phyloP scores from a whole-genome alignment of 495 filamentous ascomycete genomes.

The Aspergillus carlsbadensis region DNA sequence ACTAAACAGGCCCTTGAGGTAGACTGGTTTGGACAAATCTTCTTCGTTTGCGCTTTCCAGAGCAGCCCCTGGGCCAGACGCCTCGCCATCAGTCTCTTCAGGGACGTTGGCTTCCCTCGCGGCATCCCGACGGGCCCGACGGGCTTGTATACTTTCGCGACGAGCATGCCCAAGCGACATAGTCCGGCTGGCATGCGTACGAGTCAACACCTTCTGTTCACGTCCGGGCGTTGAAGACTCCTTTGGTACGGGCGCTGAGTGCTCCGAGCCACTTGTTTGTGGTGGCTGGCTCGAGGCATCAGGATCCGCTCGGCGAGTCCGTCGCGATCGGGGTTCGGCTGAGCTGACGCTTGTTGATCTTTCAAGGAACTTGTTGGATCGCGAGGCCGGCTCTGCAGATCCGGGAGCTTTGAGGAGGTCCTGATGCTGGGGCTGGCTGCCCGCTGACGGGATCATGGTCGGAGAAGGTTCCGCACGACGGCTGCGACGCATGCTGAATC shows the following conservation, averaged over 20 bases:
- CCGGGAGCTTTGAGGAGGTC: constrained; percentile 71
- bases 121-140: constrained; percentile 66
- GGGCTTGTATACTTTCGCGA: constrained; percentile 85
- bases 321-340: constrained; percentile 66
- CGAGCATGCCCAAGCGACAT: constrained; percentile 90
- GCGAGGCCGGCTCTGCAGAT: constrained; percentile 55
- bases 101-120: constrained; percentile 68
- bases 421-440: constrained; percentile 67
- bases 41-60: constrained; percentile 55
- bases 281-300: constrained; percentile 60
- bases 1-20: constrained; percentile 95
- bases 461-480: constrained; percentile 60
- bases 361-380: constrained; percentile 63
- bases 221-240: constrained; percentile 30
- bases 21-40: constrained; percentile 80
- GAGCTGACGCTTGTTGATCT: constrained; percentile 86
- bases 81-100: constrained; percentile 72
- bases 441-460: constrained; percentile 55
- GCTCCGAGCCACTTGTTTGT: constrained; percentile 76
- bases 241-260: constrained; percentile 49
- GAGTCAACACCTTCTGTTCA: constrained; percentile 22
- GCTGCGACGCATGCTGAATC: constrained; percentile 75
- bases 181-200: constrained; percentile 62
- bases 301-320: constrained; percentile 56
- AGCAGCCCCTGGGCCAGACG: constrained; percentile 47